Evolutionary conservation across 805 yeast species (phyloP).

Genomic region (Zygosaccharomyces kombuchaensis): DNA sequence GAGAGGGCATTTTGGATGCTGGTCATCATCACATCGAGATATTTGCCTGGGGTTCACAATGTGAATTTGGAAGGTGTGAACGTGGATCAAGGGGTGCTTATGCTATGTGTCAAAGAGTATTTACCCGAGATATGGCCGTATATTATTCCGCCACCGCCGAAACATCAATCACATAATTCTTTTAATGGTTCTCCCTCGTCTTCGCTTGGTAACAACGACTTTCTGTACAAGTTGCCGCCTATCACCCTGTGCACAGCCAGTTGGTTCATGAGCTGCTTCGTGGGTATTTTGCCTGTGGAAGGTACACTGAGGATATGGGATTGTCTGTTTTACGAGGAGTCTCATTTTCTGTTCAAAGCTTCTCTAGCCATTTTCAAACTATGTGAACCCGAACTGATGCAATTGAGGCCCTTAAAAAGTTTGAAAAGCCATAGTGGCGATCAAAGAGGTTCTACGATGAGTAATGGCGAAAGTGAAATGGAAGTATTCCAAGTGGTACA

Average conservation of each 20-base stretch:
- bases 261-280: constrained; percentile 98
- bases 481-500: constrained; percentile 83
- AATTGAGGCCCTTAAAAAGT: constrained; percentile 19
- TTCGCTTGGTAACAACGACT: constrained; percentile 35
- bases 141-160: constrained; percentile 29
- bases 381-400: constrained; percentile 59
- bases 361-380: constrained; percentile 75
- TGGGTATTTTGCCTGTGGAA: constrained; percentile 86
- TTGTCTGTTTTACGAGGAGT: constrained; percentile 86
- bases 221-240: constrained; percentile 78
- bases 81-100: constrained; percentile 88
- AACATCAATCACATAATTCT: constrained; percentile 24
- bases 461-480: constrained; percentile 43
- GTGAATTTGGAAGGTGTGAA: constrained; percentile 89
- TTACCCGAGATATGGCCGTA: constrained; percentile 76
- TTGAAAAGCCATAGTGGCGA: constrained; percentile 4
- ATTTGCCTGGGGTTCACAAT: constrained; percentile 88
- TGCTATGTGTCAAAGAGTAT: constrained; percentile 80
- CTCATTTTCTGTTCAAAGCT: constrained; percentile 77
- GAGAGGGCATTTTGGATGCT: constrained; percentile 95
- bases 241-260: constrained; percentile 89
- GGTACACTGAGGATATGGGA: constrained; percentile 91
- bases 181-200: neutral
- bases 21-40: constrained; percentile 79
- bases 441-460: constrained; percentile 7